Base-by-base conservation (phyloP, 2,329 filamentous ascomycete species). In the Phyllosticta ampelicida region DNA sequence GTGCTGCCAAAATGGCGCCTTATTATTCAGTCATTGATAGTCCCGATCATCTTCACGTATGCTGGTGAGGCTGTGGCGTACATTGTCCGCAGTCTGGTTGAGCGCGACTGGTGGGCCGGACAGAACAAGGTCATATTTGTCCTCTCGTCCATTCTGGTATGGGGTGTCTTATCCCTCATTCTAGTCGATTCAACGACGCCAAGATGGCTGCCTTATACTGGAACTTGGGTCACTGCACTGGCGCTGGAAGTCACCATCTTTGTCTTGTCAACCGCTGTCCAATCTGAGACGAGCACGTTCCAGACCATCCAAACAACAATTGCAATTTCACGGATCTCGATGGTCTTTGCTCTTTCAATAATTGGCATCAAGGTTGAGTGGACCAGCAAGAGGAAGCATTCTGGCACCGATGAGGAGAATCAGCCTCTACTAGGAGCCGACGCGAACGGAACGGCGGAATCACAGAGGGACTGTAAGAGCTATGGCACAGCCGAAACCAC, bases 401-500 rank as follows among this genome's bases (percentile, higher is more conserved):
- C 67, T 50, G 68, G 70, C 36, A 64, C 63, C 9, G 83, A 86
- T 65, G 75, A 80, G 56, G 84, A 87, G 67, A 74, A 75, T 6
- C 81, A 85, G 62, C 75, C 81, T 2, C 71, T 87, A 9, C 73
- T 87, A 3, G 73, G 75, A 29, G 77, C 78, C 52, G 69, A 68
- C 55, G 63, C 62, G n/a, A 65, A 69, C 56, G 69, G 65, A 59
- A 68, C 64, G 53, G 36, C 13, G 13, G 36, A 44, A n/a, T 8
- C 36, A n/a, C 36, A 44, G 16, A 44, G 36, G n/a, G 36, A 44
- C 36, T 44, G 36, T n/a, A 44, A 44, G 13, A 44, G n/a, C 16
- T 44, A 44, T 44, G 48, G 48, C 44, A 51, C 30, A 11, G 16
- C 44, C 5, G 48, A 60, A 52, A 71, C 49, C 62, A 65, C 65